Evolutionary conservation across 306 rosid species (phyloP).

Genomic region (Leucaena leucocephala): DNA sequence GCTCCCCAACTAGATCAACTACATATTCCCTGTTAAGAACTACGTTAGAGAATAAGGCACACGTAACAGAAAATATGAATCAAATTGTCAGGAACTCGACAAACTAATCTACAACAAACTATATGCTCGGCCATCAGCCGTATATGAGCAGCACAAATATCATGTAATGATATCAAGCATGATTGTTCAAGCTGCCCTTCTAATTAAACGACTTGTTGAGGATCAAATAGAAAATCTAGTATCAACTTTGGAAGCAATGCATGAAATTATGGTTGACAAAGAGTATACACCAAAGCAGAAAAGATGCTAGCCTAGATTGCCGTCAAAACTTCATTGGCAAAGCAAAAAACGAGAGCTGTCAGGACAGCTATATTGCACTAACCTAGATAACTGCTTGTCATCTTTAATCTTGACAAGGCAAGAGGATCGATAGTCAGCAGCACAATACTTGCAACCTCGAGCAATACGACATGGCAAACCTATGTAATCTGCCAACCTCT

Average conservation of each 20-base stretch:
- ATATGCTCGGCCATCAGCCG: constrained; percentile 1
- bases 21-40: constrained; percentile 80
- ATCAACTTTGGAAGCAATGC: constrained; percentile 38
- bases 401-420: constrained; percentile 90
- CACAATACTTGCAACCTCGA: constrained; percentile 88
- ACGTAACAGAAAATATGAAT: constrained; percentile 16
- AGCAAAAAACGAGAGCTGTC: constrained; percentile 11
- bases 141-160: constrained; percentile 21
- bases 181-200: not conserved
- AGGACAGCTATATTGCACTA: constrained; percentile 36
- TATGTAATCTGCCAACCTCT: constrained; percentile 93
- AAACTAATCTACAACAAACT: constrained; percentile 29
- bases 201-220: constrained; percentile 28
- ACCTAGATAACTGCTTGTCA: constrained; percentile 76
- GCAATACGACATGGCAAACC: constrained; percentile 99
- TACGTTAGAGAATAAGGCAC: constrained; percentile 6
- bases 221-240: constrained; percentile 16
- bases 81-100: constrained; percentile 18
- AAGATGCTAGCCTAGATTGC: constrained; percentile 1
- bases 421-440: constrained; percentile 89
- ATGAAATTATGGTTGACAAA: constrained; percentile 17
- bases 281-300: not conserved
- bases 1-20: constrained; percentile 95
- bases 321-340: not conserved
- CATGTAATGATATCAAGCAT: not conserved